phyloP scores from a whole-genome alignment of 1,284 basidiomycete species.

The Mycena citricolor region DNA sequence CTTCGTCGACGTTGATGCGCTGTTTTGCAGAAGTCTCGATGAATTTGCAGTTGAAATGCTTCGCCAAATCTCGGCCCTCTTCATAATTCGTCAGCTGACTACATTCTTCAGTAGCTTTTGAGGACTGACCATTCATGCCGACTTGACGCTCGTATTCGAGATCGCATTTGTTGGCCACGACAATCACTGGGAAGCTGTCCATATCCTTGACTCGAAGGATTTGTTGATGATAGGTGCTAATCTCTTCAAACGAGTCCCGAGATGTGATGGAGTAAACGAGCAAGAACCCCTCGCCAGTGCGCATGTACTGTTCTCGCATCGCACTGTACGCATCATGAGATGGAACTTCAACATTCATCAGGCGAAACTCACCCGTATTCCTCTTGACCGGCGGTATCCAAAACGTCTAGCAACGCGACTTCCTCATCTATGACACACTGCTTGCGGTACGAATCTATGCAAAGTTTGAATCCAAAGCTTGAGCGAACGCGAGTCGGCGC shows the following conservation, averaged over 20 bases:
- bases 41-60: conserved; percentile 95
- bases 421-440: conserved; percentile 98
- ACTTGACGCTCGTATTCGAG: conserved; percentile 98
- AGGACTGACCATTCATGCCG: conserved; percentile 83
- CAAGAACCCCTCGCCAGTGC: conserved; percentile 96
- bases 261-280: conserved; percentile 99
- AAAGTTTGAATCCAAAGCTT: background rate
- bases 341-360: conserved; percentile 1
- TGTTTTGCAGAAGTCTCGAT: conserved; percentile 99
- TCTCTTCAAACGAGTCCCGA: conserved; percentile 96
- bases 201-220: conserved; percentile 92
- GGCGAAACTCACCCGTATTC: conserved; percentile 83
- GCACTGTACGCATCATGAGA: conserved; percentile 52
- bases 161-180: conserved; percentile 99
- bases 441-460: conserved; percentile 88
- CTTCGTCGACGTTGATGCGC: conserved; percentile 97
- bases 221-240: conserved; percentile 97
- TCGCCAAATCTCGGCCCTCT: conserved; percentile 98
- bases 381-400: conserved; percentile 99
- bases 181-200: conserved; percentile 95
- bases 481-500: conserved; percentile 7
- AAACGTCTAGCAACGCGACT: conserved; percentile 94
- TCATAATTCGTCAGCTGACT: too few relatives aligned
- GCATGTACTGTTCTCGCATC: conserved; percentile 98
- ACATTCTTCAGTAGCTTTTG: too few relatives aligned